These are phyloP conservation scores for Neofusicoccum ribis DNA, from an alignment of 2,329 filamentous ascomycete species.

Conservation along the genomic window DNA sequence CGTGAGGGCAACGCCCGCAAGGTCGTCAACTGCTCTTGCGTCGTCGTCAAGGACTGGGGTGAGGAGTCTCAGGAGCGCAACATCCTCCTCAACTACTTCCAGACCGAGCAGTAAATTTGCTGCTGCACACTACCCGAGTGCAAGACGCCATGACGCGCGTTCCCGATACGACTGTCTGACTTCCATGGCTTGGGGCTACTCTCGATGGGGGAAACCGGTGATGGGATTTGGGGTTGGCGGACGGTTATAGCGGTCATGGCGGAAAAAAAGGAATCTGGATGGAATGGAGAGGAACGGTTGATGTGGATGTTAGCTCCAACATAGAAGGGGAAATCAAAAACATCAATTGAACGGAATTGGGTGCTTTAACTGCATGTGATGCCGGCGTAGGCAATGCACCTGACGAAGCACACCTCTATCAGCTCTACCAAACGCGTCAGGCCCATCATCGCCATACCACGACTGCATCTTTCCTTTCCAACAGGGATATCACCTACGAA, in stretches of 20 bases:
- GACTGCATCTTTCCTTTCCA: no score
- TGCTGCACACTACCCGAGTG: neutral
- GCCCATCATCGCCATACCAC: no score
- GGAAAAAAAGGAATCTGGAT: constrained; percentile 8
- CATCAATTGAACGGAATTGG: neutral
- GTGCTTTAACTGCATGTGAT: no score
- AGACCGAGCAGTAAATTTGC: constrained; percentile 65
- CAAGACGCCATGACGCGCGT: neutral
- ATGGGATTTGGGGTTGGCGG: neutral
- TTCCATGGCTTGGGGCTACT: neutral
- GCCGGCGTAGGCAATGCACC: no score
- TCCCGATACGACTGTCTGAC: neutral
- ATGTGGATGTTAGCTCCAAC: constrained; percentile 3
- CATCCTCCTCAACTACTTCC: constrained; percentile 99
- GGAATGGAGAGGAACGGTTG: neutral
- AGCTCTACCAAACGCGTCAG: neutral
- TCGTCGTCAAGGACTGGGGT: constrained; percentile 99
- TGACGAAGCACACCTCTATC: no score
- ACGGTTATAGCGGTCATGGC: neutral
- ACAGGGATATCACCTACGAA: neutral
- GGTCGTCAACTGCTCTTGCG: constrained; percentile 99
- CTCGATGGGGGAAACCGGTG: neutral
- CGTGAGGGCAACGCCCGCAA: constrained; percentile 99
- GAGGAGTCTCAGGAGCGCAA: constrained; percentile 99
- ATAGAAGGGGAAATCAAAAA: constrained; percentile 11